A percentile compares a stretch with the other conserved stretches of the same genome.
These are phyloP conservation scores for Glaciozyma antarctica DNA, from an alignment of 768 basidiomycete species.

Conservation along the genomic window DNA sequence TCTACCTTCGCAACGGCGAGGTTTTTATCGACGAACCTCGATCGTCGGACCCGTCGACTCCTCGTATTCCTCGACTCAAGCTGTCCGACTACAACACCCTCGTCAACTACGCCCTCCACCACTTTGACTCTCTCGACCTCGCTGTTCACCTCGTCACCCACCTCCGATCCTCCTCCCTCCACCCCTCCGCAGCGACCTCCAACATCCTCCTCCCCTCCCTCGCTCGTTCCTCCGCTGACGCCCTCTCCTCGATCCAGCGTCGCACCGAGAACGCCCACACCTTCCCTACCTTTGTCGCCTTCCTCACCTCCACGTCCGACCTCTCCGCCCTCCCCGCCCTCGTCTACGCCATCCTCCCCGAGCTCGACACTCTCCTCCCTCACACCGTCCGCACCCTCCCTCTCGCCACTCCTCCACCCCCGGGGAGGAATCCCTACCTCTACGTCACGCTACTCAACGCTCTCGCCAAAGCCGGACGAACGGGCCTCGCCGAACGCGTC, in stretches of 20 bases:
- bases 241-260: background rate
- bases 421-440: constrained; percentile 44
- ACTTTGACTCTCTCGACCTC: constrained; percentile 23
- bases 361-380: constrained; percentile 12
- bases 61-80: background rate
- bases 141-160: constrained; percentile 18
- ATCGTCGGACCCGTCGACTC: background rate
- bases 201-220: constrained; percentile 17
- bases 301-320: constrained; percentile 49
- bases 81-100: constrained; percentile 15
- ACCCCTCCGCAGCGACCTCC: constrained; percentile 14
- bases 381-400: background rate
- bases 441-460: constrained; percentile 55
- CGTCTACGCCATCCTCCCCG: constrained; percentile 52
- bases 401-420: background rate
- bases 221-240: background rate
- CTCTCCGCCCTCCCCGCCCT: constrained; percentile 45
- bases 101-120: constrained; percentile 16
- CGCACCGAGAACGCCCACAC: constrained; percentile 43
- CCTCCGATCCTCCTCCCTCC: constrained; percentile 1
- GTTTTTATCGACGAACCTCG: background rate
- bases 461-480: constrained; percentile 50
- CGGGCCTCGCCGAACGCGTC: constrained; percentile 53
- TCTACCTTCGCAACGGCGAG: background rate
- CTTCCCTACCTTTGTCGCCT: constrained; percentile 49